Conservation (phyloP, 2,329 filamentous ascomycete genomes). For the Dactylellina cionopaga region DNA sequence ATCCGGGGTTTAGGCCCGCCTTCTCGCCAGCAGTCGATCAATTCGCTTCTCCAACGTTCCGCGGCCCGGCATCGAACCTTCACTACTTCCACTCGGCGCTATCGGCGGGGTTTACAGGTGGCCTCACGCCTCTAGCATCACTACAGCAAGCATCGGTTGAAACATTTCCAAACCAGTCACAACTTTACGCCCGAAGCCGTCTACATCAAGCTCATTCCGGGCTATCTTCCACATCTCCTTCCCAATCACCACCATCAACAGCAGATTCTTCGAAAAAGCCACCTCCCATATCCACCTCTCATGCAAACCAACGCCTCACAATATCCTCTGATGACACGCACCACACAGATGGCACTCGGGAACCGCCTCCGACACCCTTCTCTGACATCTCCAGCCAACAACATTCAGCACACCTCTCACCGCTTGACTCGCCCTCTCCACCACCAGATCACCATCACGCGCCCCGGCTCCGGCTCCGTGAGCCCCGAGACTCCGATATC, state of each 20-base stretch:
- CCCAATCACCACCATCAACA: constrained; percentile 55
- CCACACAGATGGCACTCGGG: constrained; percentile 42
- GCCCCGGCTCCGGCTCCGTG: constrained; percentile 69
- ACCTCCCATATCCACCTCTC: constrained; percentile 48
- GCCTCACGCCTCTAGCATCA: constrained; percentile 80
- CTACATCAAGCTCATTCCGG: constrained; percentile 46
- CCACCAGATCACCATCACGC: constrained; percentile 51
- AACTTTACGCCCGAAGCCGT: constrained; percentile 26
- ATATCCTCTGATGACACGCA: constrained; percentile 51
- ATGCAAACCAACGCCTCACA: constrained; percentile 22
- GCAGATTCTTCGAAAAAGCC: constrained; percentile 51
- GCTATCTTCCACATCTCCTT: constrained; percentile 53
- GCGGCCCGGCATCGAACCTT: constrained; percentile 70
- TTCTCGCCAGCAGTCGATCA: constrained; percentile 55
- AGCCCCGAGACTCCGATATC: constrained; percentile 83
- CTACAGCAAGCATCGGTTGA: constrained; percentile 58
- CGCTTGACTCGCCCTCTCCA: constrained; percentile 35
- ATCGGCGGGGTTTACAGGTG: constrained; percentile 75
- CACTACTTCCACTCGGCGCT: constrained; percentile 85
- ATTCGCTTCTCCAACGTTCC: constrained; percentile 49
- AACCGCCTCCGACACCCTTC: constrained; percentile 46
- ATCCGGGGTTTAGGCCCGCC: constrained; percentile 51
- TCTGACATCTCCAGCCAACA: constrained; percentile 46
- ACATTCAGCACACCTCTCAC: constrained; percentile 34
- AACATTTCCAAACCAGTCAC: constrained; percentile 36